Evolutionary conservation across 2,329 filamentous ascomycete genomes (phyloP).

Genomic region (Hyphodiscus sp.): DNA sequence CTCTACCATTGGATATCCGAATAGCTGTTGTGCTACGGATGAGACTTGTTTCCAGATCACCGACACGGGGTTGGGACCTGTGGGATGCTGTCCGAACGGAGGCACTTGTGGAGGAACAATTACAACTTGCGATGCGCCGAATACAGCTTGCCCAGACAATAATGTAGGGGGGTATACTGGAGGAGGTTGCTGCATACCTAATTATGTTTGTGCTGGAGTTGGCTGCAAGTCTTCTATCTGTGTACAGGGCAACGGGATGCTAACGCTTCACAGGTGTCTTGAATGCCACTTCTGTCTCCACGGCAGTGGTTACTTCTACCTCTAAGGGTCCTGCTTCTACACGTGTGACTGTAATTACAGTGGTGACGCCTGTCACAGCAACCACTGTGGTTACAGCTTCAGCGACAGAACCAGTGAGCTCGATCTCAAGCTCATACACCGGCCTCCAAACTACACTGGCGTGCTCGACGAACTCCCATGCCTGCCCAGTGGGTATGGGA

Average conservation of each 20-base stretch:
- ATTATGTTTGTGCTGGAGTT: conserved; percentile 61
- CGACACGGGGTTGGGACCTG: conserved; percentile 56
- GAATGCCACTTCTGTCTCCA: conserved; percentile 16
- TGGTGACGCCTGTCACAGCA: background rate
- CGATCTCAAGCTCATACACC: background rate
- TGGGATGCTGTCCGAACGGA: conserved; percentile 70
- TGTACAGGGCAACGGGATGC: background rate
- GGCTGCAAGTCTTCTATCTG: conserved; percentile 49
- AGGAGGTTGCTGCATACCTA: conserved; percentile 27
- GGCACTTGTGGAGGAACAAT: conserved; percentile 57
- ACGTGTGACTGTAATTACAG: conserved; percentile 4
- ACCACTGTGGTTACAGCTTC: conserved; percentile 9
- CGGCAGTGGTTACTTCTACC: conserved; percentile 16
- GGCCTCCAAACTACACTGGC: conserved; percentile 12
- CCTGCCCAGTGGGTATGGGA: conserved; percentile 24
- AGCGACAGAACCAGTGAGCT: conserved; percentile 7
- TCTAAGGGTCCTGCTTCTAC: conserved; percentile 7
- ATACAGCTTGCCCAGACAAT: conserved; percentile 57
- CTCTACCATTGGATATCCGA: conserved; percentile 53
- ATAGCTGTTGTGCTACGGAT: conserved; percentile 65
- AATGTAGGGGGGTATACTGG: conserved; percentile 60
- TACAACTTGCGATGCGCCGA: conserved; percentile 52
- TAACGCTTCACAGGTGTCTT: conserved; percentile 14
- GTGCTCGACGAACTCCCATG: conserved; percentile 16
- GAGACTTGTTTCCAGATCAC: conserved; percentile 60